Evolutionary conservation across 2,329 filamentous ascomycete species (phyloP), one percentile per base, ranked within the genome.

Genomic region (Dactylella cylindrospora): DNA sequence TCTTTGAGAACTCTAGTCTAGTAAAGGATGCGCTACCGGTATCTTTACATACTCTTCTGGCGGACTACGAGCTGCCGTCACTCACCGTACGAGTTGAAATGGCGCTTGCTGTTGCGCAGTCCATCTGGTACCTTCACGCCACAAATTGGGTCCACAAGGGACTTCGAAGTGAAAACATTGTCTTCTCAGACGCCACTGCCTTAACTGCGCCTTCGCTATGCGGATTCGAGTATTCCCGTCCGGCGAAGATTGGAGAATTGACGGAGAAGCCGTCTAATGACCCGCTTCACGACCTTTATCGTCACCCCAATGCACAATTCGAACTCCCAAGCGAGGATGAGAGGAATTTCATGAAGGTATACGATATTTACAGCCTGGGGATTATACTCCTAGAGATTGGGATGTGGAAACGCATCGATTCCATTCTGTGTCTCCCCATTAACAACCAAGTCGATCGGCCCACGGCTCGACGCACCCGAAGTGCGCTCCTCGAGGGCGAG

Each of bases 131-230:
- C 51, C 73, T 81, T 0, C 79, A 81, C 66, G 74, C 77, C 2
- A 78, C 80, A 1, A 76, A 79, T 60, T 81, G 79, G 79, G 73
- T 82, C 4, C 79, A 81, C 72, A 82, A 82, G 66, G 78, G 78
- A n/a, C 72, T 82, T 3, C 76, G 79, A 9, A 77, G 75, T 54
- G 72, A 78, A 50, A 81, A 79, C 66, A 73, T 82, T 23, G 68
- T 82, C 8, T 80, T 81, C 68, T 12, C 15, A 15, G 15, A 44
- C 8, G 17, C 55, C 8, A 70, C 77, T 33, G 71, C 76, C 54
- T 75, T 74, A 51, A 64, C 66, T 7, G 69, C 71, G 25, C 78
- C 77, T 0, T 76, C 73, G 59, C 71, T 81, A 31, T 77, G 75
- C 0, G 79, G 79, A 26, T 81, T 81, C 69, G 79, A 81, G 61